Percentiles rank a stretch among this genome's conserved stretches.
These are phyloP conservation scores for Leccinum solheimii DNA, from an alignment of 1,284 basidiomycete species.

Conservation along the genomic window DNA sequence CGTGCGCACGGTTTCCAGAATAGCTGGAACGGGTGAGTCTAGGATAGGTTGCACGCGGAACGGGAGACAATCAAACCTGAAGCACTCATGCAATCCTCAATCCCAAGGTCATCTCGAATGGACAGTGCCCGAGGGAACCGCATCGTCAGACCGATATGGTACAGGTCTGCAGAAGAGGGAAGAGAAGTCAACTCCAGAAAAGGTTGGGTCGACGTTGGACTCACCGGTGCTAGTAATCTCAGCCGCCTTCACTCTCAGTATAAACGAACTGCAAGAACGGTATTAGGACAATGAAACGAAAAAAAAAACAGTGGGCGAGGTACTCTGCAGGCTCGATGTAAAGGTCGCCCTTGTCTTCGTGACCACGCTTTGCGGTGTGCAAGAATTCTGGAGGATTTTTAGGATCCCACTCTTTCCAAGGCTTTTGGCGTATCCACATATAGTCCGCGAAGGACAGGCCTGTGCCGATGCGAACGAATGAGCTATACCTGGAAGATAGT, in stretches of 20 bases:
- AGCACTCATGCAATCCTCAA: constrained; percentile 69
- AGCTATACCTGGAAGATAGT: constrained; percentile 55
- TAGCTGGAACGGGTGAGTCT: constrained; percentile 32
- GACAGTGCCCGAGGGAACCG: constrained; percentile 84
- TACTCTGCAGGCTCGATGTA: constrained; percentile 82
- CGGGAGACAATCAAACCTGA: constrained; percentile 45
- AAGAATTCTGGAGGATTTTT: constrained; percentile 65
- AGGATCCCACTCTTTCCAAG: constrained; percentile 73
- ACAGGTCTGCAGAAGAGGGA: constrained; percentile 52
- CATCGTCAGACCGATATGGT: constrained; percentile 76
- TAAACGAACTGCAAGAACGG: constrained; percentile 64
- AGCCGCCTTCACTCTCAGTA: constrained; percentile 87
- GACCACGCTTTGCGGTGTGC: constrained; percentile 54
- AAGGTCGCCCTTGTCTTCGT: constrained; percentile 79
- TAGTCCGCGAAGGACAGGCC: constrained; percentile 85
- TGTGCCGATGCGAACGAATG: constrained; percentile 84
- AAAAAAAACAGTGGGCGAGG: constrained; percentile 17
- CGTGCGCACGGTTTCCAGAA: constrained; percentile 57
- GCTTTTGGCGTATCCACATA: constrained; percentile 72
- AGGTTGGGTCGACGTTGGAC: constrained; percentile 6
- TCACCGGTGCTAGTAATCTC: constrained; percentile 77
- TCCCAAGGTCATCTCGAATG: constrained; percentile 72
- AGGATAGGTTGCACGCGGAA: neutral
- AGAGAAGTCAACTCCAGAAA: neutral
- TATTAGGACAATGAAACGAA: neutral